These are phyloP conservation scores for Microstroma glucosiphilum DNA, from an alignment of 1,284 basidiomycete genomes.

Conservation along the genomic window DNA sequence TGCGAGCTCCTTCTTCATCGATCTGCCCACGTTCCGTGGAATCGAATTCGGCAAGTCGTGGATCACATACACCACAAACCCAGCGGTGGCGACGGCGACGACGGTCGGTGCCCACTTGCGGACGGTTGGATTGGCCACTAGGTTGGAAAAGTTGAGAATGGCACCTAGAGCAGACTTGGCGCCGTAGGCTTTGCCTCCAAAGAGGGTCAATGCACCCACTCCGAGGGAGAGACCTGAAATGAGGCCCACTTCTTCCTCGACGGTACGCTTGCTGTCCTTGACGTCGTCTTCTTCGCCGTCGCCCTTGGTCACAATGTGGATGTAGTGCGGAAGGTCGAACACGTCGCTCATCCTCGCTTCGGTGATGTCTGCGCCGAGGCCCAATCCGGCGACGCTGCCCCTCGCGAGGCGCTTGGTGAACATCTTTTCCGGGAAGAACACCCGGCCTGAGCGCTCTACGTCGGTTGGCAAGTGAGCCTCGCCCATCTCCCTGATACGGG, in stretches of 20 bases:
- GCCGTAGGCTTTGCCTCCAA: constrained; percentile 72
- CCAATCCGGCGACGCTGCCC: constrained; percentile 46
- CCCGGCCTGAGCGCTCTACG: constrained; percentile 53
- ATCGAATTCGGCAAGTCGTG: constrained; percentile 83
- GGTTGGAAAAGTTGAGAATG: constrained; percentile 53
- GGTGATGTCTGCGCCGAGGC: constrained; percentile 33
- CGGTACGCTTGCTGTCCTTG: constrained; percentile 56
- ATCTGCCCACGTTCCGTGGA: constrained; percentile 64
- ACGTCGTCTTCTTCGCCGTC: constrained; percentile 19
- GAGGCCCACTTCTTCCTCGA: constrained; percentile 46
- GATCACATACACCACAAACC: constrained; percentile 74
- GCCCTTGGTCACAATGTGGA: constrained; percentile 30
- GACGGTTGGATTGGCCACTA: constrained; percentile 73
- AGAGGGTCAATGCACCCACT: constrained; percentile 75
- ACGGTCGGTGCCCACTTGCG: constrained; percentile 83
- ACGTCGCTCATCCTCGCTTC: constrained; percentile 63
- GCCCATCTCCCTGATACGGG: constrained; percentile 63
- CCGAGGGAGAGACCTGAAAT: constrained; percentile 36
- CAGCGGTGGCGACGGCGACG: constrained; percentile 66
- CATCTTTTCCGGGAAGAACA: constrained; percentile 95
- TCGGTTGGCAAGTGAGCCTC: constrained; percentile 68
- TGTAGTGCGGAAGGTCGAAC: constrained; percentile 72
- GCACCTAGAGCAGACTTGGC: constrained; percentile 42
- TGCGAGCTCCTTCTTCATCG: constrained; percentile 32
- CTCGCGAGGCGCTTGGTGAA: constrained; percentile 61